Evolutionary conservation across 805 yeast species (phyloP).

Genomic region (Debaryomyces castellii): DNA sequence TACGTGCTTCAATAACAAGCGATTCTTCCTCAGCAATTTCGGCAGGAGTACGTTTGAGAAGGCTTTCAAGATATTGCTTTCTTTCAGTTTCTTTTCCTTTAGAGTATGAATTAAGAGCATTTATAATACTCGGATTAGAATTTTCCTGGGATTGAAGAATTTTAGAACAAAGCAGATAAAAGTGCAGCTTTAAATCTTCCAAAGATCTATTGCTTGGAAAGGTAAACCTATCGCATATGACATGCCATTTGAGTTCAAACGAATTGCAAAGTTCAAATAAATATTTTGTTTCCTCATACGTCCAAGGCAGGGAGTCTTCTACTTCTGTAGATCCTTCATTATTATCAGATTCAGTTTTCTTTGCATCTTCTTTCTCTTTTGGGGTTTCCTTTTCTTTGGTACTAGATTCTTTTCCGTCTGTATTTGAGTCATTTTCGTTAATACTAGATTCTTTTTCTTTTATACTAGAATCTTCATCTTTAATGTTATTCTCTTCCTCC

Average conservation of each 20-base stretch:
- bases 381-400: conserved; percentile 3
- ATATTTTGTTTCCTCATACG: conserved; percentile 72
- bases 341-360: conserved; percentile 1
- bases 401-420: no score
- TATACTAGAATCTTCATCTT: conserved; percentile 11
- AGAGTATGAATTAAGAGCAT: conserved; percentile 62
- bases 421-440: conserved; percentile 5
- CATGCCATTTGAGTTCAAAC: conserved; percentile 65
- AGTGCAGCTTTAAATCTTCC: conserved; percentile 83
- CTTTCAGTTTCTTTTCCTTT: conserved; percentile 74
- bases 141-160: conserved; percentile 45
- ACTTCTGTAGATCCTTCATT: no score
- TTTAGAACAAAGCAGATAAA: conserved; percentile 65
- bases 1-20: conserved; percentile 84
- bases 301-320: conserved; percentile 49
- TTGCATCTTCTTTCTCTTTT: not conserved
- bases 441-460: conserved; percentile 10
- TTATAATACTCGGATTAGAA: conserved; percentile 48
- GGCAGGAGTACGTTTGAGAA: conserved; percentile 85
- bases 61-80: conserved; percentile 73
- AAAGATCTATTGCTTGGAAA: conserved; percentile 41
- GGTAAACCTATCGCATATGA: conserved; percentile 61
- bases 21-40: conserved; percentile 98
- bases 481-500: conserved; percentile 12
- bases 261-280: conserved; percentile 69